Conservation (phyloP, 257 asterid genomes). For the Galeopsis tetrahit region DNA sequence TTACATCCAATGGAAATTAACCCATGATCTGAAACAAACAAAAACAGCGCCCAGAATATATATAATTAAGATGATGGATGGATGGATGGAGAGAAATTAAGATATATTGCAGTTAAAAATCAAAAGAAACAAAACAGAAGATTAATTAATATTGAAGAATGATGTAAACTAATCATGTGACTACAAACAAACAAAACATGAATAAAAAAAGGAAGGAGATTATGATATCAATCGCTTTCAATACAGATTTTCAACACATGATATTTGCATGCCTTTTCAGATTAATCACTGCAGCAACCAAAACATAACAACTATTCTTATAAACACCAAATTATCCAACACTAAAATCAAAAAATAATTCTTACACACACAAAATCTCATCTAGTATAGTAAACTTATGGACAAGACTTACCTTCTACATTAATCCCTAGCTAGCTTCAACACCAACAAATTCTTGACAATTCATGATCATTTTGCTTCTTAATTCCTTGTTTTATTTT, state of each 20-base stretch:
- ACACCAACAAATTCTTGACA: constrained; percentile 14
- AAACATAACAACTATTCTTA: not conserved
- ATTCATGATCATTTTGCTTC: too few species aligned
- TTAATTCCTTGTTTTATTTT: too few species aligned
- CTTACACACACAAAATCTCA: constrained; percentile 4
- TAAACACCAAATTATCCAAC: not conserved
- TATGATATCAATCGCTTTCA: constrained; percentile 53
- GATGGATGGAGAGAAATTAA: too few species aligned
- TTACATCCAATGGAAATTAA: constrained; percentile 25
- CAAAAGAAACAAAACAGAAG: too few species aligned
- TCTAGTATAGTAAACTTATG: not conserved
- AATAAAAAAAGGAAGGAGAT: constrained; percentile 15
- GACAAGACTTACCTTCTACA: constrained; percentile 21
- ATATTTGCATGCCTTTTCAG: constrained; percentile 34
- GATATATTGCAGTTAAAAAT: too few species aligned
- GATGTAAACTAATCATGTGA: not conserved
- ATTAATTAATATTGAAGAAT: too few species aligned
- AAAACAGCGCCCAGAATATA: not conserved
- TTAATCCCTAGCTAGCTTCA: not conserved
- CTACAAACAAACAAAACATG: constrained; percentile 1
- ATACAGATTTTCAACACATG: constrained; percentile 38
- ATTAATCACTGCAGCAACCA: constrained; percentile 35
- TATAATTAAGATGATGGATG: not conserved
- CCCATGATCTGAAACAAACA: not conserved
- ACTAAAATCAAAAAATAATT: not conserved